Percentiles rank a stretch among this genome's conserved stretches.
Conservation (phyloP, 305 asterid genomes). For the Ajuga reptans region DNA sequence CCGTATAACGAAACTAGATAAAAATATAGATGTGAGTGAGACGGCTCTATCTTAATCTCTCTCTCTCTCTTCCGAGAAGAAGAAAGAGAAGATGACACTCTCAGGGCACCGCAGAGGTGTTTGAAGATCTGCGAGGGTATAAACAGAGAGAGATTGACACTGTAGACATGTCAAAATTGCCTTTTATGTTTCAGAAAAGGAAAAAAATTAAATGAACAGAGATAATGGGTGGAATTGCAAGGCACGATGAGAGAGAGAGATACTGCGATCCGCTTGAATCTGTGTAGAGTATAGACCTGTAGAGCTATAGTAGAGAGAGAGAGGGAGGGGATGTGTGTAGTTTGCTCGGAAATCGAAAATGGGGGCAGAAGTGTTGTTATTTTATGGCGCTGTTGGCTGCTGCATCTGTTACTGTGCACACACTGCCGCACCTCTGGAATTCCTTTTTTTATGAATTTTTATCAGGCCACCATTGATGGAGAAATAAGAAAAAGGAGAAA, state of each 20-base stretch:
- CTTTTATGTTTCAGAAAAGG: not conserved
- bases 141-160: not conserved
- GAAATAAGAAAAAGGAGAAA: not conserved
- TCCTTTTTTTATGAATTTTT: not conserved
- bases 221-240: not conserved
- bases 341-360: slow-evolving; percentile 37
- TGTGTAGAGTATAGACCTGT: too few relatives aligned
- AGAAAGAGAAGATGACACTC: slow-evolving; percentile 8
- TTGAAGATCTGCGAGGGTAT: slow-evolving; percentile 14
- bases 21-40: too few relatives aligned
- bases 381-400: slow-evolving; percentile 34
- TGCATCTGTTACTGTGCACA: slow-evolving; percentile 30
- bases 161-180: slow-evolving; percentile 21
- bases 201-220: not conserved
- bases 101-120: slow-evolving; percentile 3
- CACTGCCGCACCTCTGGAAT: slow-evolving; percentile 24
- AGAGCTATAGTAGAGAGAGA: not conserved
- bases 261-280: slow-evolving; percentile 8
- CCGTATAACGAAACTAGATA: not conserved
- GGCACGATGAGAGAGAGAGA: not conserved
- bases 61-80: slow-evolving; percentile 13
- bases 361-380: slow-evolving; percentile 25
- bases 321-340: not conserved
- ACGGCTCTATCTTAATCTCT: not conserved
- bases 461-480: slow-evolving; percentile 14